phyloP scores from a whole-genome alignment of 2,329 filamentous ascomycete species.

The Pestalotiopsis sp. region DNA sequence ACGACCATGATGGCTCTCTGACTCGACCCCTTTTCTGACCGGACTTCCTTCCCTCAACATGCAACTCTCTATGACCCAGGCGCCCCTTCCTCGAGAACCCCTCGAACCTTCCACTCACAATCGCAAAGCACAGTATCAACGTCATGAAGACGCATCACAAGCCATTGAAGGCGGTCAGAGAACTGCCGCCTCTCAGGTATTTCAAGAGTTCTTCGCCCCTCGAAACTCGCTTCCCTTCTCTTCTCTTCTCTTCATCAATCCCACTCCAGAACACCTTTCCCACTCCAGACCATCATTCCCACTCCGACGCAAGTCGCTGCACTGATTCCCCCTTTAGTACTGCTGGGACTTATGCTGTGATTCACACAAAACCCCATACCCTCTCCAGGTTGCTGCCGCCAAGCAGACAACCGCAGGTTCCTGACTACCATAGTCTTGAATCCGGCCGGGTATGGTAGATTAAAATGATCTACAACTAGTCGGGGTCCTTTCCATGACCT shows the following conservation, averaged over 20 bases:
- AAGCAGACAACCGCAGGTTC: constrained; percentile 2
- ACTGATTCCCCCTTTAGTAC: neutral
- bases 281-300: constrained; percentile 4
- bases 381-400: constrained; percentile 4
- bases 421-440: constrained; percentile 5
- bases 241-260: constrained; percentile 5
- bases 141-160: constrained; percentile 3
- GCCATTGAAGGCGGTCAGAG: neutral
- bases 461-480: neutral
- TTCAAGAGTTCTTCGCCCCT: neutral
- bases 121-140: constrained; percentile 2
- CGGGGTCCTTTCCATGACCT: neutral
- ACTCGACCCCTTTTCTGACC: constrained; percentile 1
- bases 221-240: neutral
- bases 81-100: constrained; percentile 6
- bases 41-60: neutral
- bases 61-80: constrained; percentile 1
- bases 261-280: constrained; percentile 1
- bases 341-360: constrained; percentile 5
- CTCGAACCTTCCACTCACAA: neutral
- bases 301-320: neutral
- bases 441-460: constrained; percentile 6
- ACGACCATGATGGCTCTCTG: neutral
- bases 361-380: constrained; percentile 3
- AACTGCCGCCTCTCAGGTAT: neutral